Evolutionary conservation across 805 yeast species (phyloP).

Genomic region (Yarrowia sp.): DNA sequence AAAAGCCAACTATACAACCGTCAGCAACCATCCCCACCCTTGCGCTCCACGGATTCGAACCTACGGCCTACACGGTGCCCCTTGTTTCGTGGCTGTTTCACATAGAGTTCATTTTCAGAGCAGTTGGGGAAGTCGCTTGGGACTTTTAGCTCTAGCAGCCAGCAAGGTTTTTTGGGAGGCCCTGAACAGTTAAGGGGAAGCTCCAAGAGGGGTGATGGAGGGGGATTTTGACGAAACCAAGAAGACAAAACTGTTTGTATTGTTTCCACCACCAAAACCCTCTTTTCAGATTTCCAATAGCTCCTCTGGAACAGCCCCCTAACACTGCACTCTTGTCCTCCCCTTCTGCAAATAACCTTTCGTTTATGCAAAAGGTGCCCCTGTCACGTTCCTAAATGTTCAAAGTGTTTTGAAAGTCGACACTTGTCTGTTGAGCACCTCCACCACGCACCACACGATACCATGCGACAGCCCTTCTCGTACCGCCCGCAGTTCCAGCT

Average conservation of each 20-base stretch:
- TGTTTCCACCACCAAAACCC: no score
- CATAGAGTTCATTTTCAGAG: constrained; percentile 21
- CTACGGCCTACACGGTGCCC: background rate
- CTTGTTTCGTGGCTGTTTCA: constrained; percentile 34
- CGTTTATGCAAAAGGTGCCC: constrained; percentile 34
- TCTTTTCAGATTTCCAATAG: background rate
- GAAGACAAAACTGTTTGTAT: no score
- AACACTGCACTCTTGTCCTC: background rate
- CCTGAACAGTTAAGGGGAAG: background rate
- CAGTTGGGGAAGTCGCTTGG: constrained; percentile 16
- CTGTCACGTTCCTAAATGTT: constrained; percentile 23
- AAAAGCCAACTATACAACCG: no score
- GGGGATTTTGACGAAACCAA: no score
- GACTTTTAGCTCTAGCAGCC: constrained; percentile 21
- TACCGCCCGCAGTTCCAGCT: constrained; percentile 38
- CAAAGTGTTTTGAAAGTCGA: background rate
- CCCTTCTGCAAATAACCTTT: background rate
- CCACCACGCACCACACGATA: background rate
- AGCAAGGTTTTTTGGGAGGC: constrained; percentile 5
- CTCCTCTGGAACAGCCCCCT: background rate
- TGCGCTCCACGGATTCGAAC: no score
- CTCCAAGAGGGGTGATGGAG: no score
- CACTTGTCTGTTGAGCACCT: background rate
- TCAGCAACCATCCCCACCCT: no score
- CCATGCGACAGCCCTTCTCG: constrained; percentile 35